These are phyloP conservation scores for Leccinum imitatum DNA, from an alignment of 768 basidiomycete genomes.

Conservation along the genomic window DNA sequence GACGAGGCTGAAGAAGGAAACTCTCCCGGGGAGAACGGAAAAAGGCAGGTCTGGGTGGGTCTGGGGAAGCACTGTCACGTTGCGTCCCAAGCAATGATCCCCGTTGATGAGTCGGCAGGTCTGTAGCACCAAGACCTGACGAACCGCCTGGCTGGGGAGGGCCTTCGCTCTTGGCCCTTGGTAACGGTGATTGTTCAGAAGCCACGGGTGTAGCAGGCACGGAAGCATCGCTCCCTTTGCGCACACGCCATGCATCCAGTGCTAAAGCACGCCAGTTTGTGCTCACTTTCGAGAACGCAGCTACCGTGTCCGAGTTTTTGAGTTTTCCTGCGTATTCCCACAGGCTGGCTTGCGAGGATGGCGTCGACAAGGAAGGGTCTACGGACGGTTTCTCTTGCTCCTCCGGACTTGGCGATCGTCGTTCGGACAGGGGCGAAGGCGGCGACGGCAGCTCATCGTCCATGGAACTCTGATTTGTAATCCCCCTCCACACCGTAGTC, in stretches of 20 bases:
- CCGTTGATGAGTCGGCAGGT: constrained; percentile 27
- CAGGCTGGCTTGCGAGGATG: constrained; percentile 40
- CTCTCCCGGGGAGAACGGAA: constrained; percentile 61
- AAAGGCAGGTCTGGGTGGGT: constrained; percentile 56
- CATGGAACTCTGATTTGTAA: constrained; percentile 75
- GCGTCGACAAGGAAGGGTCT: constrained; percentile 14
- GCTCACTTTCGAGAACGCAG: constrained; percentile 69
- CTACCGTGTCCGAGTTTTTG: constrained; percentile 70
- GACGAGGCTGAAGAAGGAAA: constrained; percentile 40
- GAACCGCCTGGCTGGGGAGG: constrained; percentile 15
- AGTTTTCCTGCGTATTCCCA: constrained; percentile 76
- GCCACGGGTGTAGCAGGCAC: not conserved
- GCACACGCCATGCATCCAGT: constrained; percentile 31
- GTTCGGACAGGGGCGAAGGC: constrained; percentile 32
- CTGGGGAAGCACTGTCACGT: constrained; percentile 36
- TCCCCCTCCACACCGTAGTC: constrained; percentile 70
- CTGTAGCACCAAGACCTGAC: constrained; percentile 6
- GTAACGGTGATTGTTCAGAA: constrained; percentile 12
- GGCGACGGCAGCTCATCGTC: constrained; percentile 52
- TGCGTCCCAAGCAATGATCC: constrained; percentile 42
- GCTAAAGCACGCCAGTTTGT: constrained; percentile 75
- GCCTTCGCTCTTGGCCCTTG: constrained; percentile 26
- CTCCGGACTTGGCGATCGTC: constrained; percentile 28
- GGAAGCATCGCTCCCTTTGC: constrained; percentile 15
- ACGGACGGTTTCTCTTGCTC: constrained; percentile 14